Evolutionary conservation across 805 yeast genomes (phyloP).

Genomic region (Candida tammaniensis): DNA sequence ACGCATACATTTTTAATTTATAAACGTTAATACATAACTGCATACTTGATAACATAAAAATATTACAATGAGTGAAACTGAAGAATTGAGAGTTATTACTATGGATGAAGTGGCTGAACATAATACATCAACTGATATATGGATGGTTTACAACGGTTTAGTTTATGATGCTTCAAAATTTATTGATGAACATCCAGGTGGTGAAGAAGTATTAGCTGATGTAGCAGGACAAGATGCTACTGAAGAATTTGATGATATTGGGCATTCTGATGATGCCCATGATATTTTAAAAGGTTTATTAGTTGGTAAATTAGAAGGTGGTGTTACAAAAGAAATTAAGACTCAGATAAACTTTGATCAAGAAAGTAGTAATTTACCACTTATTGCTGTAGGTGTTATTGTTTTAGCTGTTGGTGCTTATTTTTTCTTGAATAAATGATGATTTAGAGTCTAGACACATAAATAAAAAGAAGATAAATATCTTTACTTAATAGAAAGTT

Average conservation of each 20-base stretch:
- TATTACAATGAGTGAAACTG: constrained; percentile 7
- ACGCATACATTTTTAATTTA: too few species aligned
- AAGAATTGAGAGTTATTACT: constrained; percentile 44
- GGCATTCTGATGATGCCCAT: constrained; percentile 95
- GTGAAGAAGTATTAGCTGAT: constrained; percentile 45
- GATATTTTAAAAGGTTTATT: constrained; percentile 65
- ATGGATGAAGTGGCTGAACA: constrained; percentile 49
- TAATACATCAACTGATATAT: constrained; percentile 38
- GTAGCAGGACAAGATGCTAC: constrained; percentile 45
- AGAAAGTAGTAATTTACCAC: constrained; percentile 20
- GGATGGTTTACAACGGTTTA: constrained; percentile 44
- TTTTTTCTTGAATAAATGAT: constrained; percentile 28
- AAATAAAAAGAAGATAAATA: too few species aligned
- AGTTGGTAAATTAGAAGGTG: constrained; percentile 78
- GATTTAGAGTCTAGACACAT: too few species aligned
- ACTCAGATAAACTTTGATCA: constrained; percentile 19
- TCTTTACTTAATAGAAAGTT: too few species aligned
- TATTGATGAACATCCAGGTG: constrained; percentile 49
- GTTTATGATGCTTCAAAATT: constrained; percentile 41
- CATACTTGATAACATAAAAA: too few species aligned
- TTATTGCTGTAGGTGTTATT: constrained; percentile 33
- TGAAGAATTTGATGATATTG: constrained; percentile 67
- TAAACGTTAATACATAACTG: too few species aligned
- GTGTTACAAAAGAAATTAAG: constrained; percentile 34
- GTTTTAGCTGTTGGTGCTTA: constrained; percentile 42